phyloP scores from a whole-genome alignment of 2,329 filamentous ascomycete genomes.

The Microcyclospora tardicrescens region DNA sequence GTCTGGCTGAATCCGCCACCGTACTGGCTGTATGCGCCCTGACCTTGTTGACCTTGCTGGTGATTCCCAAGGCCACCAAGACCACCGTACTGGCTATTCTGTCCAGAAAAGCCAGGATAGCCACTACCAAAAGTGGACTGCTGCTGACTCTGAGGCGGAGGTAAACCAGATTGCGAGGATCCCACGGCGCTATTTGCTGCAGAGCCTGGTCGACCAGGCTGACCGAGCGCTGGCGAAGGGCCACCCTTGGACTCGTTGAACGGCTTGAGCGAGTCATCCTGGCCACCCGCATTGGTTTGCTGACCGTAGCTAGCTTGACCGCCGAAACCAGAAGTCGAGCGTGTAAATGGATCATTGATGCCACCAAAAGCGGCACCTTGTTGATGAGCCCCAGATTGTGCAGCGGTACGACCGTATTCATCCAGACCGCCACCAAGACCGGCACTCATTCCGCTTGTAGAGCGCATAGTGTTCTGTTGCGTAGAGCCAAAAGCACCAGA shows the following conservation, averaged over 20 bases:
- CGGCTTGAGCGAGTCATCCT: conserved; percentile 44
- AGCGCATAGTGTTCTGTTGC: conserved; percentile 28
- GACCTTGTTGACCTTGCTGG: conserved; percentile 24
- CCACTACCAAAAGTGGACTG: conserved; percentile 43
- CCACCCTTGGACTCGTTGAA: conserved; percentile 44
- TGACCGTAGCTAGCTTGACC: conserved; percentile 35
- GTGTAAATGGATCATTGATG: conserved; percentile 48
- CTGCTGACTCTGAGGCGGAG: conserved; percentile 41
- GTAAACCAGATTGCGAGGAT: conserved; percentile 38
- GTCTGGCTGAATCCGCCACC: conserved; percentile 23
- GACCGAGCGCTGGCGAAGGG: conserved; percentile 47
- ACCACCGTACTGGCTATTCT: conserved; percentile 38
- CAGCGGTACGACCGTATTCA: conserved; percentile 42
- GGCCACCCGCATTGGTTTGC: conserved; percentile 30
- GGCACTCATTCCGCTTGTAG: conserved; percentile 28
- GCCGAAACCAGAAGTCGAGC: conserved; percentile 44
- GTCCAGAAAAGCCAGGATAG: conserved; percentile 39
- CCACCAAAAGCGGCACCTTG: conserved; percentile 36
- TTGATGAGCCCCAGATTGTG: conserved; percentile 44
- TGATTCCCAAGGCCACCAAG: conserved; percentile 39
- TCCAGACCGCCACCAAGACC: conserved; percentile 36
- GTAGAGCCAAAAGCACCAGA: conserved; percentile 38
- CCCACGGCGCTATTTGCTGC: conserved; percentile 46
- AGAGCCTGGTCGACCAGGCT: conserved; percentile 50
- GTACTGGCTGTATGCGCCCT: conserved; percentile 31